Base-by-base conservation (phyloP, 2,329 filamentous ascomycete species). In the Plenodomus lindquistii region DNA sequence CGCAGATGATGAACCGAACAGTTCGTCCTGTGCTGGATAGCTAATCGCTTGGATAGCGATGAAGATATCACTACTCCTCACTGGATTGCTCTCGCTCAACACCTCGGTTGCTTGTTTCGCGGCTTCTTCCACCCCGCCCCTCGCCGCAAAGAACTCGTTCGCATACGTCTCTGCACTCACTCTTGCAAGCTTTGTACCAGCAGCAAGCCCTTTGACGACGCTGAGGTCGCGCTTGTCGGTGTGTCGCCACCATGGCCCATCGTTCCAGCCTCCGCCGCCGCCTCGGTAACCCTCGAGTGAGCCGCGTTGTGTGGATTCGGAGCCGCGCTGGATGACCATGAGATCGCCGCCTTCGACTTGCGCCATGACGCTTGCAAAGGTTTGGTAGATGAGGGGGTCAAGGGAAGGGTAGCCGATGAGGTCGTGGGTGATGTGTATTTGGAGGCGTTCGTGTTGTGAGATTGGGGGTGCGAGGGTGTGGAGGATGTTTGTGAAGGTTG, bases 391-490 rank as follows among this genome's bases (percentile, higher is more conserved):
- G 45, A 97, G 82, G 16, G 93, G 91, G 70, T 97, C 93, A 61
- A 99, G 85, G 16, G 91, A 93, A 2, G 94, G 94, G 71, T 99
- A 99, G 60, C 91, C 91, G 60, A 91, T 86, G 37, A 99, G 84
- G 72, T 97, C 94, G 77, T 99, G 94, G 8, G 93, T 96, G 56
- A 94, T 95, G 77, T 99, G 94, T 64, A 99, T 97, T 65, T 95
- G 88, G 7, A 99, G 87, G 41, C 93, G 89, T 76, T 99, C 94
- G 75, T 99, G 94, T 8, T 93, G 94, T 46, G 91, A 92, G 67
- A 99, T 99, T 10, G 94, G 94, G 38, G 94, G 94, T 0, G 94
- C 94, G 57, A 99, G 86, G 20, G 92, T 97, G 73, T 97, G 90
- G 54, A 99, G 84, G 65, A 99, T 88, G 67, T 91, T 91, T 69